A percentile compares a stretch with the other conserved stretches of the same genome.
phyloP scores from a whole-genome alignment of 495 filamentous ascomycete genomes.

The Aspergillus indologenus region DNA sequence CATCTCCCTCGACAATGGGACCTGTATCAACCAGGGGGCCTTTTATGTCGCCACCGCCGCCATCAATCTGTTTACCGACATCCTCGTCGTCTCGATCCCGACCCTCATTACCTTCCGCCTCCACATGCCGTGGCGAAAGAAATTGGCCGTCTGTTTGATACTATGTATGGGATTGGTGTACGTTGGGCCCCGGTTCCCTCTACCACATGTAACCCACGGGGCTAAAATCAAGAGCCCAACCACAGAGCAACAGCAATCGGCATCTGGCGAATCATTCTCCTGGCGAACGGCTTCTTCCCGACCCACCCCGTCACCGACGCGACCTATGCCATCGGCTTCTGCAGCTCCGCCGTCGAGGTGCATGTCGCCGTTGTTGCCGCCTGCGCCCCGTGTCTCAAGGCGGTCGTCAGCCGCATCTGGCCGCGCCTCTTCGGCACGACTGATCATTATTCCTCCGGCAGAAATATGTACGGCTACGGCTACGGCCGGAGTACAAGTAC shows the following conservation, averaged over 20 bases:
- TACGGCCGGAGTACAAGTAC: too few species aligned
- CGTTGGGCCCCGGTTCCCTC: slow-evolving; percentile 14
- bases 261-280: slow-evolving; percentile 28
- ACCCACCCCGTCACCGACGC: slow-evolving; percentile 17
- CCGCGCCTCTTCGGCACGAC: background rate
- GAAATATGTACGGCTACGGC: too few species aligned
- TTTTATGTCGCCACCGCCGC: slow-evolving; percentile 2
- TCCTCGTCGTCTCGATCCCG: slow-evolving; percentile 2
- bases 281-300: slow-evolving; percentile 23
- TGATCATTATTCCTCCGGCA: too few species aligned
- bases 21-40: slow-evolving; percentile 1
- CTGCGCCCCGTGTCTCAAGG: slow-evolving; percentile 16
- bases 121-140: background rate
- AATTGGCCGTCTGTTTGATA: slow-evolving; percentile 33
- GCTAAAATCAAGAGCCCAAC: background rate
- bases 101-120: background rate
- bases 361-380: slow-evolving; percentile 54
- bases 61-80: background rate
- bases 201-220: too few species aligned
- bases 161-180: slow-evolving; percentile 42
- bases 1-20: background rate
- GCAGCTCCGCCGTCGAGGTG: slow-evolving; percentile 51
- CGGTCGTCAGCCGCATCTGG: background rate
- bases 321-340: slow-evolving; percentile 46
- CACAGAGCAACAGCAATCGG: slow-evolving; percentile 50